Evolutionary conservation across 352 stramenopile genomes (phyloP).

Genomic region (Globisporangium okanoganense): DNA sequence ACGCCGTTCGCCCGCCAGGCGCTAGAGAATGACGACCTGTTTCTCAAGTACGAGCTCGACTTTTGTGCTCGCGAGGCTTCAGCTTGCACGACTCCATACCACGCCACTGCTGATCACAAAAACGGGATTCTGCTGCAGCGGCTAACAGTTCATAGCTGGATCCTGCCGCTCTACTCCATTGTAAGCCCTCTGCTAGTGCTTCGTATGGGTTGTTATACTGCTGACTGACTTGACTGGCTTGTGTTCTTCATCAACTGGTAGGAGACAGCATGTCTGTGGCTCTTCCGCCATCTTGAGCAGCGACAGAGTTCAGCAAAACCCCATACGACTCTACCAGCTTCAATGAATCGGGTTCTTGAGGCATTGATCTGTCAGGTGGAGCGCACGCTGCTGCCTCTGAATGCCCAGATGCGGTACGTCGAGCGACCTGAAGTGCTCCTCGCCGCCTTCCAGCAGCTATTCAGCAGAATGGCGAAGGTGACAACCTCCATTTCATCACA

Average conservation of each 20-base stretch:
- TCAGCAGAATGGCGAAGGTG: not conserved
- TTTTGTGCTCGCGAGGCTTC: not conserved
- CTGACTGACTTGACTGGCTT: not conserved
- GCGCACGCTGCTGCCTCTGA: not conserved
- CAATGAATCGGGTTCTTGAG: not conserved
- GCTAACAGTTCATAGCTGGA: slow-evolving; percentile 15
- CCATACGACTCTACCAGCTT: not conserved
- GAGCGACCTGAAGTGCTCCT: slow-evolving; percentile 1
- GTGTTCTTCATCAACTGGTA: not conserved
- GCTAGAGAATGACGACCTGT: slow-evolving; percentile 12
- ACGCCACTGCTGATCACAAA: not conserved
- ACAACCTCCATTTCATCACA: not conserved
- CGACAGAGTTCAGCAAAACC: not conserved
- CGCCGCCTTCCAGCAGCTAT: not conserved
- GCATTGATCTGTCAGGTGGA: not conserved
- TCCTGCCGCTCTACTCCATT: slow-evolving; percentile 25
- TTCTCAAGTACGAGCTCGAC: slow-evolving; percentile 29
- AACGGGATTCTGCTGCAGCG: slow-evolving; percentile 1
- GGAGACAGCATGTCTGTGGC: slow-evolving; percentile 7
- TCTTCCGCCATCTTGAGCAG: slow-evolving; percentile 3
- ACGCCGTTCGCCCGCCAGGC: slow-evolving; percentile 25
- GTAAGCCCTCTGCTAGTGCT: slow-evolving; percentile 11
- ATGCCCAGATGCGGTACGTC: slow-evolving; percentile 6
- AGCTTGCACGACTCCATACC: not conserved
- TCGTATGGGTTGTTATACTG: not conserved